These are phyloP conservation scores for Vigna hirtella DNA, from an alignment of 306 rosid genomes.

Conservation along the genomic window DNA sequence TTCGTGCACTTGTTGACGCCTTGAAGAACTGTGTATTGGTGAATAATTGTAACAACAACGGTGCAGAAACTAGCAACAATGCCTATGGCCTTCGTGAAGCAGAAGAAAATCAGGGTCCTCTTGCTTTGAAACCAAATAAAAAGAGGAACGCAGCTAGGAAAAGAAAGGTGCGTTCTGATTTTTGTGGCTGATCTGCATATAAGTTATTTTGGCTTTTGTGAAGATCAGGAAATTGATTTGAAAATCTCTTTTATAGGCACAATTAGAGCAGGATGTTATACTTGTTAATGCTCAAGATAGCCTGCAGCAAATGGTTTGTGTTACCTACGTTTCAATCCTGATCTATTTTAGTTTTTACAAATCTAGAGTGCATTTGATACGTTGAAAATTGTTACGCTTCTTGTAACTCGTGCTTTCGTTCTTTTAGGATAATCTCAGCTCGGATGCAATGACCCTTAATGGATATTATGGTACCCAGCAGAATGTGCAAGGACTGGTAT, in stretches of 20 bases:
- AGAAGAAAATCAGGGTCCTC: conserved; percentile 69
- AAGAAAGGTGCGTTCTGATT: conserved; percentile 73
- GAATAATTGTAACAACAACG: conserved; percentile 65
- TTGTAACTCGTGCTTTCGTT: conserved; percentile 44
- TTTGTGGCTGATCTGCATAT: conserved; percentile 41
- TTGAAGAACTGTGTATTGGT: conserved; percentile 84
- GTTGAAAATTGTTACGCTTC: conserved; percentile 32
- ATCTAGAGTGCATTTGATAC: conserved; percentile 28
- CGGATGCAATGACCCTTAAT: conserved; percentile 69
- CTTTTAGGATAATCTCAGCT: conserved; percentile 73
- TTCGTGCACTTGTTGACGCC: conserved; percentile 73
- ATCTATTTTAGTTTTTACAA: conserved; percentile 39
- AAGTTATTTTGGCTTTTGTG: conserved; percentile 33
- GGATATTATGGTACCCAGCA: conserved; percentile 88
- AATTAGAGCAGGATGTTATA: conserved; percentile 63
- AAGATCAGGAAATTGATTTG: conserved; percentile 37
- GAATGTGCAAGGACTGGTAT: conserved; percentile 93
- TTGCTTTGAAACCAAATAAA: conserved; percentile 63
- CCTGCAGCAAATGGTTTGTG: conserved; percentile 81
- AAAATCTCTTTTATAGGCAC: conserved; percentile 61
- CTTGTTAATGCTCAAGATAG: conserved; percentile 73
- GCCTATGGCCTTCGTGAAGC: conserved; percentile 62
- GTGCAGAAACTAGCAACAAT: conserved; percentile 63
- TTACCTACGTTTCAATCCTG: conserved; percentile 34
- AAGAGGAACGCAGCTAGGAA: conserved; percentile 73